Percentiles rank a stretch among this genome's conserved stretches.
Evolutionary conservation across 148 eudicot species (phyloP).

Genomic region (Suaeda aralocaspica): DNA sequence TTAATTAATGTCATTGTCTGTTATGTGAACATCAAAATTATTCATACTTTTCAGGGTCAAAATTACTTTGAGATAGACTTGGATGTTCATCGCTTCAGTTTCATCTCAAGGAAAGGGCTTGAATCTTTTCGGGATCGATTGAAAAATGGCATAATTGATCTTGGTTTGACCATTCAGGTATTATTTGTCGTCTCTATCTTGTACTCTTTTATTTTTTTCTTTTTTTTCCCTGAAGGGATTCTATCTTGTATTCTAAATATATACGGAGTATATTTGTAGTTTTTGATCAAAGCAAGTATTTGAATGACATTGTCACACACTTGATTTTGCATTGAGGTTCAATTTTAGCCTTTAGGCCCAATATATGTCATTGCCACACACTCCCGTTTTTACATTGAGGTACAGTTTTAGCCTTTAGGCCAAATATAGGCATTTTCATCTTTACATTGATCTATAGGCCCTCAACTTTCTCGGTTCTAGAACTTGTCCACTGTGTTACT

Average conservation of each 20-base stretch:
- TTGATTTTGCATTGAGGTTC: background rate
- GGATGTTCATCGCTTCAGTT: constrained; percentile 86
- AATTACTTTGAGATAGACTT: constrained; percentile 85
- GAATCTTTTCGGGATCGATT: constrained; percentile 73
- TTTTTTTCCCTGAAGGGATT: too few species aligned
- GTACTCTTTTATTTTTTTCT: background rate
- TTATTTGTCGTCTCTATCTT: background rate
- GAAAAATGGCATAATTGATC: constrained; percentile 54
- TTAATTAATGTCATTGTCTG: too few species aligned
- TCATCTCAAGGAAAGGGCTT: constrained; percentile 80
- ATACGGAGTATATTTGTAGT: too few species aligned
- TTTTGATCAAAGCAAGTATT: background rate
- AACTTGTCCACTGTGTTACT: too few species aligned
- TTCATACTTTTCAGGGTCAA: constrained; percentile 43
- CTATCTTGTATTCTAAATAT: too few species aligned
- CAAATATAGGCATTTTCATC: too few species aligned
- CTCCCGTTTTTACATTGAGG: background rate
- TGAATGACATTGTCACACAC: background rate
- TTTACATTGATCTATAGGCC: too few species aligned
- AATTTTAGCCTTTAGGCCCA: too few species aligned
- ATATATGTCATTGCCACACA: background rate
- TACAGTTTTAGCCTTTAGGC: too few species aligned
- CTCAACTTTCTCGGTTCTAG: too few species aligned
- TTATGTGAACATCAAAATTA: too few species aligned
- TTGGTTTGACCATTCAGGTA: constrained; percentile 82